phyloP scores from a whole-genome alignment of 2,329 filamentous ascomycete genomes.

The Falciphora oryzae region DNA sequence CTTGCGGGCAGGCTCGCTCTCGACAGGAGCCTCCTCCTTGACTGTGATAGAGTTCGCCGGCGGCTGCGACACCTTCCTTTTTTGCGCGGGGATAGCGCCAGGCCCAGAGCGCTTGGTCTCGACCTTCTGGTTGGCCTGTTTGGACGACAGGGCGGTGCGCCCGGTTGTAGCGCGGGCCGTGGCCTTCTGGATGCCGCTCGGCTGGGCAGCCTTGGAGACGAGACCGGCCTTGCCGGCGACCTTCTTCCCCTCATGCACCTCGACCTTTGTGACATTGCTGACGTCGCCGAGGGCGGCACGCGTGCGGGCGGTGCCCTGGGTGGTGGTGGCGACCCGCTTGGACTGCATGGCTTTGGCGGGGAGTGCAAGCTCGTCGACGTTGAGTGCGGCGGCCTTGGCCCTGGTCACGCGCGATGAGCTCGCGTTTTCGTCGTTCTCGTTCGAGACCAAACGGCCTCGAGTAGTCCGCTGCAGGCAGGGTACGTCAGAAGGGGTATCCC shows the following conservation, averaged over 20 bases:
- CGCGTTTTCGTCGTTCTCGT: slow-evolving; percentile 93
- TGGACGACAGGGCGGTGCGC: slow-evolving; percentile 44
- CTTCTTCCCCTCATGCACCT: slow-evolving; percentile 71
- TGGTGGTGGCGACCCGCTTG: slow-evolving; percentile 51
- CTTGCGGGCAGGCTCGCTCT: slow-evolving; percentile 64
- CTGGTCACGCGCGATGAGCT: slow-evolving; percentile 79
- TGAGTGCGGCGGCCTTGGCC: slow-evolving; percentile 77
- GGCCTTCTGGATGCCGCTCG: slow-evolving; percentile 83
- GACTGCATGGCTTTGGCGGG: slow-evolving; percentile 58
- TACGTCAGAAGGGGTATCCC: neutral
- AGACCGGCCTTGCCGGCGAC: slow-evolving; percentile 58
- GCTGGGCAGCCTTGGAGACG: slow-evolving; percentile 74
- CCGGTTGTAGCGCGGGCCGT: slow-evolving; percentile 33
- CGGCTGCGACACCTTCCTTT: slow-evolving; percentile 53
- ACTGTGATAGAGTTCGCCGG: slow-evolving; percentile 40
- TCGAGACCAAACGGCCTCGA: slow-evolving; percentile 70
- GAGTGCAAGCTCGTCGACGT: slow-evolving; percentile 54
- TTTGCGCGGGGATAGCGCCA: slow-evolving; percentile 58
- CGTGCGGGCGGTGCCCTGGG: slow-evolving; percentile 54
- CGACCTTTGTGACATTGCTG: slow-evolving; percentile 86
- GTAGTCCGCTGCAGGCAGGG: slow-evolving; percentile 44
- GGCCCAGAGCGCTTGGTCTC: slow-evolving; percentile 69
- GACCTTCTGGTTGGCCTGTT: slow-evolving; percentile 50
- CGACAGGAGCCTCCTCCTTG: slow-evolving; percentile 53
- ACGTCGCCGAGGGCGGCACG: slow-evolving; percentile 87